Evolutionary conservation across 768 basidiomycete genomes (phyloP), one percentile per base, ranked within the genome.

Genomic region (Collybia mongolica): DNA sequence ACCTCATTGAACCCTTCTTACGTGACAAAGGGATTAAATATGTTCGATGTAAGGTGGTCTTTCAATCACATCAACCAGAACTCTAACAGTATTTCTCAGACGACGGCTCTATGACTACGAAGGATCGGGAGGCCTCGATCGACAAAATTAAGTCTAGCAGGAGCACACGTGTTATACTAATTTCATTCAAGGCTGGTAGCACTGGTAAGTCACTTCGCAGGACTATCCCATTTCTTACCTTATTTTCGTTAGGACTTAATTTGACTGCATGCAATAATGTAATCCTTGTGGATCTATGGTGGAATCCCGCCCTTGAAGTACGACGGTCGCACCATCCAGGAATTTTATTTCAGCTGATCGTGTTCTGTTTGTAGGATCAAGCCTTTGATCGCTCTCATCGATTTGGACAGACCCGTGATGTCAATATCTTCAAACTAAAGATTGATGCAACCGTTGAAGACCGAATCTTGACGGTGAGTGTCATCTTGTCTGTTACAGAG

Each of bases 111-210:
- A 94, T 98, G 90, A 69, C 72, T 12, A 78, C 86, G 52, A 80
- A 80, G 26, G 77, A 92, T 58, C 85, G 94, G 9, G 89, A 93
- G 57, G 79, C 74, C 14, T 79, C 90, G 3, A 67, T 98, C 38
- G 72, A 83, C 29, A 81, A 79, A 57, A 93, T 99, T 67, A 82
- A 79, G 60, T 81, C 55, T 15, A 81, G 79, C 63, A 65, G 67
- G 22, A 72, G 59, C 14, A 82, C 77, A 9, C 79, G 79, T 26
- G 84, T 96, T 38, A 97, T 98, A 53, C 70, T 99, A 55, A 94
- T 98, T 54, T 97, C 93, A 0, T 95, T 98, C 81, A 97, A 95
- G 66, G 93, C 94, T 23, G 94, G 94, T 3, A 90, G 90, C 60
- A 93, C 89, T n/a, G 92, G 92, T 90, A 59, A 46, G 74, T 67